Evolutionary conservation across 2,329 filamentous ascomycete species (phyloP), one percentile per base, ranked within the genome.

Genomic region (Colletotrichum tofieldiae): DNA sequence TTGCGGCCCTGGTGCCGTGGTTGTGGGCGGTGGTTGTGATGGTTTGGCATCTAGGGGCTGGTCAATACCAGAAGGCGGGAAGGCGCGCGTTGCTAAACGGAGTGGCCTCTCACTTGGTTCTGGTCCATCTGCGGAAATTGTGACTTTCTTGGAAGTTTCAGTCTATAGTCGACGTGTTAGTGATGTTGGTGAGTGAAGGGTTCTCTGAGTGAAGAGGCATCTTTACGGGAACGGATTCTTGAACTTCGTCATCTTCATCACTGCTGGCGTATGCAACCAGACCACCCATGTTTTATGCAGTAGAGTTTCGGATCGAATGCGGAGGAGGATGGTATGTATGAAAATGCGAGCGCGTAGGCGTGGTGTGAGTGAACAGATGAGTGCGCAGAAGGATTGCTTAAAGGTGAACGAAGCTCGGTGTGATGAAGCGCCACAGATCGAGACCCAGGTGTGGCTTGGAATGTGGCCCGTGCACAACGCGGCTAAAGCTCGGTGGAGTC

Each of bases 201-300:
- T 32, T 60, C 26, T 49, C 41, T 32, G 29, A 35, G 14, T 43
- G 43, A 52, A 35, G 26, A 20, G 14, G 32, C 32, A 72, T 65
- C 65, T 65, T 71, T 41, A 69, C 32, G n/a, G 41, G 58, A 1
- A 67, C 20, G 35, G 47, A 37, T 16, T 73, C 65, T 63, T 64
- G 56, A 29, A 69, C 70, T 2, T 83, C 84, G 3, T 85, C 83
- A 7, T 87, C 86, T 1, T 88, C 87, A 54, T 87, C 86, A 67
- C 86, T 88, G 75, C 87, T 89, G 18, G 82, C 86, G 73, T 89
- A 89, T 43, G 77, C 81, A 9, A 89, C 87, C 16, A 89, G 82
- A 1, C 82, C 85, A 55, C 82, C 82, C 84, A 86, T 84, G 16
- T 51, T 74, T 60, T 47, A 4, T 20, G n/a, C 41, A 29, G 32